Conservation (phyloP, 2,329 filamentous ascomycete species). For the Canariomyces notabilis region DNA sequence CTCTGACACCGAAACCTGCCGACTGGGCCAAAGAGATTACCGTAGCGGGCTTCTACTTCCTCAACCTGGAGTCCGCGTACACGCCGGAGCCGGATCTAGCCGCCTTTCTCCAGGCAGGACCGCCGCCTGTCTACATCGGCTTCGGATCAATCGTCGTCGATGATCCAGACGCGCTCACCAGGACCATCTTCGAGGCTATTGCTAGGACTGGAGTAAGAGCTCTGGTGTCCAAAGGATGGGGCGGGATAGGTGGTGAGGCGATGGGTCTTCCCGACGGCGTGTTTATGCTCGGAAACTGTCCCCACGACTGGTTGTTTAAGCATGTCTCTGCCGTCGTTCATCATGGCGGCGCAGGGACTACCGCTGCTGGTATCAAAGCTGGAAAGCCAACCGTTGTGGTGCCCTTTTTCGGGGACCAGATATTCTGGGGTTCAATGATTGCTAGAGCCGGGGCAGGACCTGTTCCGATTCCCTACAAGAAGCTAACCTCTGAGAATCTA, state of each 20-base stretch:
- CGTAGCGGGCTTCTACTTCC: constrained; percentile 72
- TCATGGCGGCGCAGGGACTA: constrained; percentile 84
- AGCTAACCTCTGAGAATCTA: constrained; percentile 61
- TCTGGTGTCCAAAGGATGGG: constrained; percentile 83
- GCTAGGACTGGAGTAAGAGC: constrained; percentile 64
- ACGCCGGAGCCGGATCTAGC: constrained; percentile 60
- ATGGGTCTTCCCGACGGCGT: constrained; percentile 67
- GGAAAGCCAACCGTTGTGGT: constrained; percentile 78
- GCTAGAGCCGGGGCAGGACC: constrained; percentile 68
- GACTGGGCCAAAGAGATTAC: constrained; percentile 71
- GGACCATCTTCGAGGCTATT: constrained; percentile 67
- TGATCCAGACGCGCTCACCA: constrained; percentile 65
- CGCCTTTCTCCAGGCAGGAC: constrained; percentile 61
- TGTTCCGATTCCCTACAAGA: constrained; percentile 62
- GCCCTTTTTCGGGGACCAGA: constrained; percentile 82
- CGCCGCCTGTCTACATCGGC: constrained; percentile 74
- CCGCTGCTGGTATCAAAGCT: constrained; percentile 75
- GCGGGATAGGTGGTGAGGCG: constrained; percentile 70
- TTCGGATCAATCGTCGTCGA: constrained; percentile 81
- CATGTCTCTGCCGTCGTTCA: constrained; percentile 78
- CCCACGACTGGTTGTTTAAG: constrained; percentile 86
- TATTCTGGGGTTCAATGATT: constrained; percentile 78
- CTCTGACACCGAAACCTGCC: constrained; percentile 53
- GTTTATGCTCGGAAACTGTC: constrained; percentile 78
- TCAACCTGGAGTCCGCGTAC: constrained; percentile 62